Base-by-base conservation (phyloP, 768 basidiomycete genomes). In the Termitomyces titanicus region DNA sequence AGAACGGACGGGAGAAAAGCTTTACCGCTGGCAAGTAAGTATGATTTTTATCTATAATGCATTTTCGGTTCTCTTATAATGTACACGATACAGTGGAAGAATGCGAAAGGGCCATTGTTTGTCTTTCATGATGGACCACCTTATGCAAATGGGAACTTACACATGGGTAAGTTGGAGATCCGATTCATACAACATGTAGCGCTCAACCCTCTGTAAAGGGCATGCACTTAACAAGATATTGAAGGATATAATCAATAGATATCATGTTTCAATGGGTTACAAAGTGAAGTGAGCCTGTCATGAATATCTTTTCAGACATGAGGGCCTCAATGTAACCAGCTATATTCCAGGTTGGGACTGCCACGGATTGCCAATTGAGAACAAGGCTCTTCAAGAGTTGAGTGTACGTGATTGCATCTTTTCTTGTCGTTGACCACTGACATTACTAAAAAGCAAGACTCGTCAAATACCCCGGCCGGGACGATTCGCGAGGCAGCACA, bases 321-420 rank as follows among this genome's bases (percentile, higher is more conserved):
- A 24, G 33, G 9, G 3, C 22, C 58, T 55, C 46, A 53, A 48
- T 53, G 50, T 37, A 39, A 34, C 17, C 54, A 98, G 96, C 64
- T 98, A 95, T 71, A 70, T 90, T 13, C 95, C 96, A 34, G 96
- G 96, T 10, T 99, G 94, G 93, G 96, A 99, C 65, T 98, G 96
- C 64, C 96, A 99, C 68, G 96, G 96, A 6, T 82, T 98, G 12
- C 96, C 96, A 0, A 98, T 98, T 57, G 96, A 98, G 68, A 92
- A 93, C 61, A 98, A 97, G 64, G 91, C 94, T 0, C 73, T 99
- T 34, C 77, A 88, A 56, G 81, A 88, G 22, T 76, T 96, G 25
- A 79, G 82, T 53, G 91, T 91, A 65, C 52, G 81, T 65, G 15
- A 44, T 9, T 22, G 20, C 8, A 13, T 15, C 25, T 38, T 20